Conservation (phyloP, 2,329 filamentous ascomycete genomes). For the Neophaeococcomyces aloes region DNA sequence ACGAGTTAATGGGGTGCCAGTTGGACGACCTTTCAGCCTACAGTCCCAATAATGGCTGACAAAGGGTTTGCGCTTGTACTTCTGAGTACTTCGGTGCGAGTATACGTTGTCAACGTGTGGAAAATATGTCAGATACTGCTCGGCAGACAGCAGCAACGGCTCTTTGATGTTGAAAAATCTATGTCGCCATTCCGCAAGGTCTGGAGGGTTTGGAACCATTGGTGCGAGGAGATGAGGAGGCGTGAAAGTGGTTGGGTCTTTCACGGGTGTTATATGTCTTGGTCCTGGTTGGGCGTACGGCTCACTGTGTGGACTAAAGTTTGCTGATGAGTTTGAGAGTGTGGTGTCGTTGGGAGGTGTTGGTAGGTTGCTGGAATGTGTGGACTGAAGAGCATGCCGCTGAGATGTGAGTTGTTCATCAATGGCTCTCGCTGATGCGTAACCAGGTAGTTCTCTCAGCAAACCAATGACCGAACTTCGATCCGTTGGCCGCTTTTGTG, state of each 20-base stretch:
- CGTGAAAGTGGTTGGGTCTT: conserved; percentile 4
- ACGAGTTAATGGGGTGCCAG: conserved; percentile 51
- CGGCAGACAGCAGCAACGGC: conserved; percentile 59
- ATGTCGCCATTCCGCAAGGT: conserved; percentile 59
- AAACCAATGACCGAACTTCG: too few relatives aligned
- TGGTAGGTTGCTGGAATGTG: not conserved
- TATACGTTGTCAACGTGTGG: conserved; percentile 77
- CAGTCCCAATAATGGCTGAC: conserved; percentile 80
- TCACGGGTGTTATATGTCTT: not conserved
- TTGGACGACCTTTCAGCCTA: conserved; percentile 65
- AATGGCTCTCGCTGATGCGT: not conserved
- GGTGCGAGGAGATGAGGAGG: conserved; percentile 14
- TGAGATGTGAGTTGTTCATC: not conserved
- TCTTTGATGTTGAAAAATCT: conserved; percentile 67
- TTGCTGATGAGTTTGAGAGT: not conserved
- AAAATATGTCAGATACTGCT: conserved; percentile 71
- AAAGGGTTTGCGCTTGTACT: conserved; percentile 72
- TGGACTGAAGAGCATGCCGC: not conserved
- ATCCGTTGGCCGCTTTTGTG: not conserved
- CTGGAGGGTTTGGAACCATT: conserved; percentile 51
- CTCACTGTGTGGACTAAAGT: not conserved
- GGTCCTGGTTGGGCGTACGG: not conserved
- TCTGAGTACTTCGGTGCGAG: conserved; percentile 70
- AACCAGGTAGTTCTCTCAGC: too few relatives aligned
- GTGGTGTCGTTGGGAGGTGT: not conserved